Percentiles rank a stretch among this genome's conserved stretches.
Conservation (phyloP, 495 filamentous ascomycete genomes). For the Talaromyces borbonicus region DNA sequence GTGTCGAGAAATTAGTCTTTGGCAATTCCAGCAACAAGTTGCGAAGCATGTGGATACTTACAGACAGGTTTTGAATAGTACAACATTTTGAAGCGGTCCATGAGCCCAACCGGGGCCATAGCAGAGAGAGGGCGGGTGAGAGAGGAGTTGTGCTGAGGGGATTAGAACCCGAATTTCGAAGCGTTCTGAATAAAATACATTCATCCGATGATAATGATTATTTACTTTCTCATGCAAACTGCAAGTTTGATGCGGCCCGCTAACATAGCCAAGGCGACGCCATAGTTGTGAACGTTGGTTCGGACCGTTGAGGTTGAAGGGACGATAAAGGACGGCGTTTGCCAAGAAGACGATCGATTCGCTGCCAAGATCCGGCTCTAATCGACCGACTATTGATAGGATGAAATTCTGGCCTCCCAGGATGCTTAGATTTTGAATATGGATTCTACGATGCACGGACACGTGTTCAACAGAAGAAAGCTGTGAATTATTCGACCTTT, state of each 20-base stretch:
- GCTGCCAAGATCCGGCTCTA: conserved; percentile 1
- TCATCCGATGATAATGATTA: too few species aligned
- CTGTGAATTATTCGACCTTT: too few species aligned
- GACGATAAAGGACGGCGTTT: background rate
- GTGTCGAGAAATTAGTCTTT: background rate
- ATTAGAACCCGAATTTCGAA: too few species aligned
- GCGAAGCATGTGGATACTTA: conserved; percentile 12
- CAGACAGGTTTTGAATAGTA: conserved; percentile 28
- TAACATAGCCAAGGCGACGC: conserved; percentile 29
- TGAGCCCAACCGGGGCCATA: conserved; percentile 30
- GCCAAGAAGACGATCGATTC: background rate
- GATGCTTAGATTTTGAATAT: too few species aligned
- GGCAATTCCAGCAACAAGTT: background rate
- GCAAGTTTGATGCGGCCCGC: too few species aligned
- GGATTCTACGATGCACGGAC: too few species aligned
- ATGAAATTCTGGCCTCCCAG: too few species aligned
- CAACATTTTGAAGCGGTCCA: conserved; percentile 28
- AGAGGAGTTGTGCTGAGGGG: too few species aligned
- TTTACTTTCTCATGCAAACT: too few species aligned
- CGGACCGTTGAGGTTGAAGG: background rate
- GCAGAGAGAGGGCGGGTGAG: too few species aligned
- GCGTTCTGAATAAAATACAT: too few species aligned
- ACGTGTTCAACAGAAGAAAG: too few species aligned
- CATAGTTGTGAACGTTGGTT: conserved; percentile 13
- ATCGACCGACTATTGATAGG: background rate